A percentile compares a stretch with the other conserved stretches of the same genome.
phyloP scores from a whole-genome alignment of 2,329 filamentous ascomycete species.

The Akanthomyces muscarius region DNA sequence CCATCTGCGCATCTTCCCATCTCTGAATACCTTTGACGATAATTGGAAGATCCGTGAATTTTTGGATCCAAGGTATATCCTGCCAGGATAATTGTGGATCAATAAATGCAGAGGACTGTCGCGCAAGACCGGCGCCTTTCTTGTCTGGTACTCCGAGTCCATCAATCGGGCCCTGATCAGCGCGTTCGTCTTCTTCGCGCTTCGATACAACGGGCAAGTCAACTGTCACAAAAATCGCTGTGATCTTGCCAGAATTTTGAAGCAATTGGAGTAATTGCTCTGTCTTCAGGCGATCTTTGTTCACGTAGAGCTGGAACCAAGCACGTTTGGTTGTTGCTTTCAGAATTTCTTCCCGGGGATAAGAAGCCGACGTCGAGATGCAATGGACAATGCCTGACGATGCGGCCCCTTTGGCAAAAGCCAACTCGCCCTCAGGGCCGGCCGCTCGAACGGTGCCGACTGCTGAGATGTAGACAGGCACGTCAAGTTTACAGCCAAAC shows the following conservation, averaged over 20 bases:
- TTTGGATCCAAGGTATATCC: constrained; percentile 48
- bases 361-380: constrained; percentile 16
- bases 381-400: constrained; percentile 14
- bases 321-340: constrained; percentile 7
- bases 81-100: constrained; percentile 40
- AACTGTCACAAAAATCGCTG: constrained; percentile 18
- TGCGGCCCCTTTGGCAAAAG: constrained; percentile 20
- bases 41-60: constrained; percentile 45
- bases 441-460: constrained; percentile 21
- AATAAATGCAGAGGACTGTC: constrained; percentile 16
- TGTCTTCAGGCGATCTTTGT: constrained; percentile 16
- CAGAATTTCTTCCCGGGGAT: constrained; percentile 15
- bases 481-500: constrained; percentile 22
- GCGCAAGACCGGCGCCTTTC: constrained; percentile 14
- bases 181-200: constrained; percentile 22
- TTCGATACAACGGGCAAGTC: constrained; percentile 18
- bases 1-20: constrained; percentile 38
- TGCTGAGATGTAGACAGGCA: constrained; percentile 24
- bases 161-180: constrained; percentile 1
- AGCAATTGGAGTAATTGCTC: background rate
- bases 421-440: constrained; percentile 22
- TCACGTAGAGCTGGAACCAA: constrained; percentile 21
- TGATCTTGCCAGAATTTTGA: constrained; percentile 10
- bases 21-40: constrained; percentile 43
- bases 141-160: background rate